phyloP scores from a whole-genome alignment of 2,329 filamentous ascomycete genomes.

The Colletotrichum sidae region DNA sequence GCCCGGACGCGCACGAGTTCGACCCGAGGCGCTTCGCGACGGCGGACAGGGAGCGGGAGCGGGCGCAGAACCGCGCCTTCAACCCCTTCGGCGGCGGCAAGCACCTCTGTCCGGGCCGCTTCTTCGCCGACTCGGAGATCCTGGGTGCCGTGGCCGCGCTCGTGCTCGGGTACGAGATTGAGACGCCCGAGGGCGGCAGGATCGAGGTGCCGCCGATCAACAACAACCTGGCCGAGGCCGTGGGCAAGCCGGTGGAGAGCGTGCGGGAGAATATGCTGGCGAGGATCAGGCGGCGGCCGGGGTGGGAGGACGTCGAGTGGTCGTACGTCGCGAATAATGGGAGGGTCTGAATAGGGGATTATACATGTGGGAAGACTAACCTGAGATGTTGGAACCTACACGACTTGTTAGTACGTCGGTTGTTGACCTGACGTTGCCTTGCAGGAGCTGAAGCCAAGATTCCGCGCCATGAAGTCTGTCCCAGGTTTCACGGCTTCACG shows the following conservation, averaged over 20 bases:
- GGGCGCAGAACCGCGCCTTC: slow-evolving; percentile 39
- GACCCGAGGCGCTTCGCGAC: slow-evolving; percentile 42
- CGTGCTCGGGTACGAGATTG: slow-evolving; percentile 41
- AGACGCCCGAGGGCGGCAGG: slow-evolving; percentile 28
- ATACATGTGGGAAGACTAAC: too few relatives aligned
- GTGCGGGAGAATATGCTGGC: slow-evolving; percentile 17
- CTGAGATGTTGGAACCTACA: too few relatives aligned
- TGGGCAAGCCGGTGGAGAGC: slow-evolving; percentile 15
- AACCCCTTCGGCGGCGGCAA: slow-evolving; percentile 49
- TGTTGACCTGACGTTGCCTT: too few relatives aligned
- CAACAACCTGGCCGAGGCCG: slow-evolving; percentile 22
- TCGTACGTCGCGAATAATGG: slow-evolving; percentile 12
- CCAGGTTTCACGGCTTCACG: too few relatives aligned
- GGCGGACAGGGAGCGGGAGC: slow-evolving; percentile 39
- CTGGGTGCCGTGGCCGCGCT: slow-evolving; percentile 40
- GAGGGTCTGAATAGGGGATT: background rate
- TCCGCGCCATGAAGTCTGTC: too few relatives aligned
- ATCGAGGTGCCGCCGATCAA: slow-evolving; percentile 18
- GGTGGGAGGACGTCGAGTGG: slow-evolving; percentile 28
- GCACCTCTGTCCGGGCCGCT: slow-evolving; percentile 48
- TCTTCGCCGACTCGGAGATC: slow-evolving; percentile 48
- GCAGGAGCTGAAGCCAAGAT: too few relatives aligned
- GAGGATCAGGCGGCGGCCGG: slow-evolving; percentile 16
- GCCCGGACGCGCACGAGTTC: slow-evolving; percentile 40
- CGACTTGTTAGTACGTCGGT: too few relatives aligned